Evolutionary conservation across 2,329 filamentous ascomycete species (phyloP).

Genomic region (Fusarium tuaranense): DNA sequence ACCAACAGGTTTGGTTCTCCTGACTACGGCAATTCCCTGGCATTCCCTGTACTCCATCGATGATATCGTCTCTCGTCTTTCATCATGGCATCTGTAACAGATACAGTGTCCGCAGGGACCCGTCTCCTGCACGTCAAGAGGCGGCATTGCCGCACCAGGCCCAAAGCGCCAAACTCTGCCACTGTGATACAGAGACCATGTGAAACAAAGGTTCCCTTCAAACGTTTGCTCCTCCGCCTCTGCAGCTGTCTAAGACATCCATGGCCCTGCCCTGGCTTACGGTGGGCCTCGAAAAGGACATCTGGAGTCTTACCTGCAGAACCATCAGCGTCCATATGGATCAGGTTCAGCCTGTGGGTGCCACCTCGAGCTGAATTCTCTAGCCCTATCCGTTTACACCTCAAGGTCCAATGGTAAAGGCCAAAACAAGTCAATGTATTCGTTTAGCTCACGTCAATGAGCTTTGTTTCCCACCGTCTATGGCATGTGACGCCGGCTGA

Average conservation of each 20-base stretch:
- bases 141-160: neutral
- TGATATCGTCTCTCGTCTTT: neutral
- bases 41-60: neutral
- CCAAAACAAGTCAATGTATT: neutral
- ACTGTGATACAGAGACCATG: constrained; percentile 4
- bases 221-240: neutral
- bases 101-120: constrained; percentile 9
- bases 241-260: neutral
- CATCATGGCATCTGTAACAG: neutral
- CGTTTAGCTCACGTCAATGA: neutral
- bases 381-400: neutral
- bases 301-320: neutral
- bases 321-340: neutral
- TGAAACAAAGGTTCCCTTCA: neutral
- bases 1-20: neutral
- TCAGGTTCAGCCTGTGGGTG: neutral
- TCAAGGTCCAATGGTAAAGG: neutral
- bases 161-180: neutral
- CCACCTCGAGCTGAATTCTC: neutral
- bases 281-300: neutral
- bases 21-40: neutral
- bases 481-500: constrained; percentile 18
- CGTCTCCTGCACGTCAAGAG: constrained; percentile 1
- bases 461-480: constrained; percentile 16
- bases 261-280: neutral